Evolutionary conservation across 768 basidiomycete genomes (phyloP).

Genomic region (Pleurotus pulmonarius): DNA sequence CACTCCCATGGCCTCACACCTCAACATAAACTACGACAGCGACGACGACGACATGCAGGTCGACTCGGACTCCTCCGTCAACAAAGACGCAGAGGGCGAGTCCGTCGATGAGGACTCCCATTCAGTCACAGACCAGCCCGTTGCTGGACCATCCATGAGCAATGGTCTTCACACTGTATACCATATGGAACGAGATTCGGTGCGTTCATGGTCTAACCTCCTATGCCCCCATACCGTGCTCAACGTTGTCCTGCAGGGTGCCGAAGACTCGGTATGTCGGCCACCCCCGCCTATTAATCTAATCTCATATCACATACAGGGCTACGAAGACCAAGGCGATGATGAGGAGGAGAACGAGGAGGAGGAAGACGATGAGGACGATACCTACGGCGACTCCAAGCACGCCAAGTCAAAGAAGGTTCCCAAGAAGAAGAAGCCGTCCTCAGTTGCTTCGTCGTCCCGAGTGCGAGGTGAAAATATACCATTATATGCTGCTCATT

Average conservation of each 20-base stretch:
- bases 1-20: constrained; percentile 31
- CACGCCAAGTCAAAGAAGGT: constrained; percentile 63
- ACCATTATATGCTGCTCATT: constrained; percentile 8
- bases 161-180: constrained; percentile 18
- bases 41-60: constrained; percentile 63
- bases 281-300: constrained; percentile 10
- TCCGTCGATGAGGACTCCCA: constrained; percentile 53
- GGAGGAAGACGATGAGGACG: constrained; percentile 63
- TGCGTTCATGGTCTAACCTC: constrained; percentile 23
- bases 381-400: constrained; percentile 75
- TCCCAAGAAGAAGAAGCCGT: constrained; percentile 65
- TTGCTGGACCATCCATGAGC: constrained; percentile 32
- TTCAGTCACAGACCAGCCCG: constrained; percentile 28
- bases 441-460: constrained; percentile 30
- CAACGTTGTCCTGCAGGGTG: constrained; percentile 29
- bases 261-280: constrained; percentile 58
- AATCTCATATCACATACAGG: constrained; percentile 26
- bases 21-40: constrained; percentile 58
- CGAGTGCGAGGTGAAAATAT: constrained; percentile 55
- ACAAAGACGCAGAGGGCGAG: constrained; percentile 57
- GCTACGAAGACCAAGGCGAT: constrained; percentile 55
- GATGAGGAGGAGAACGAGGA: constrained; percentile 51
- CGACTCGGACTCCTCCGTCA: constrained; percentile 55
- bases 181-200: constrained; percentile 31
- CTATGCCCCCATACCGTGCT: constrained; percentile 11